These are phyloP conservation scores for Neltuma alba DNA, from an alignment of 306 rosid genomes.

Conservation along the genomic window DNA sequence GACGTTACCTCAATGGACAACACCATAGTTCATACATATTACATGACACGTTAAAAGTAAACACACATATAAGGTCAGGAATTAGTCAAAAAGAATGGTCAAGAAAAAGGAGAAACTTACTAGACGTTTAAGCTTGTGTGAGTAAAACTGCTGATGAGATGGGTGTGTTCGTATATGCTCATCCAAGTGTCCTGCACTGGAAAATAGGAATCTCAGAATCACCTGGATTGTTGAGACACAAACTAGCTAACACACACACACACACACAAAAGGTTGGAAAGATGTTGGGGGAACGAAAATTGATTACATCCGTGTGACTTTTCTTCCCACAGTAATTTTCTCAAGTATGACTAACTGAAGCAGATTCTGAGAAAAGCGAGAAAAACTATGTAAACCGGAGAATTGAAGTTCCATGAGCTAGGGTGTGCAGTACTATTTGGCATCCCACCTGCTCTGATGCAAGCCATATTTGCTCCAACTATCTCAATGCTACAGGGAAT, in stretches of 20 bases:
- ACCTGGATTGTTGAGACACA: slow-evolving; percentile 6
- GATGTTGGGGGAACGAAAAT: slow-evolving; percentile 26
- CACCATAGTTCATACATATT: not conserved
- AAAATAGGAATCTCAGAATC: slow-evolving; percentile 35
- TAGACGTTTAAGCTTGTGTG: slow-evolving; percentile 84
- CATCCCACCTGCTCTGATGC: too few relatives aligned
- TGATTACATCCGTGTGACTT: not conserved
- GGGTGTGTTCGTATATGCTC: slow-evolving; percentile 69
- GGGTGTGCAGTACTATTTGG: too few relatives aligned
- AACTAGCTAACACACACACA: slow-evolving; percentile 4
- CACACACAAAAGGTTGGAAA: slow-evolving; percentile 26
- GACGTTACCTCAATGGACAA: not conserved
- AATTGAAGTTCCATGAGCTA: too few relatives aligned
- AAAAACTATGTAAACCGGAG: too few relatives aligned
- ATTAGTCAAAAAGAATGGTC: not conserved
- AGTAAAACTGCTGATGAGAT: slow-evolving; percentile 73
- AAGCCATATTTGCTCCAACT: too few relatives aligned
- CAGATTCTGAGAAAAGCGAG: too few relatives aligned
- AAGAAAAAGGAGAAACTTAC: slow-evolving; percentile 49
- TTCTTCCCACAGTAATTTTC: not conserved
- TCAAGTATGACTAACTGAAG: not conserved
- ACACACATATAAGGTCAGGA: not conserved
- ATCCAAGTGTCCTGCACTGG: slow-evolving; percentile 85
- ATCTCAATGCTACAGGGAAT: too few relatives aligned
- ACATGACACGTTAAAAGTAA: not conserved